phyloP scores from a whole-genome alignment of 495 filamentous ascomycete genomes.

The Hyaloscypha variabilis region DNA sequence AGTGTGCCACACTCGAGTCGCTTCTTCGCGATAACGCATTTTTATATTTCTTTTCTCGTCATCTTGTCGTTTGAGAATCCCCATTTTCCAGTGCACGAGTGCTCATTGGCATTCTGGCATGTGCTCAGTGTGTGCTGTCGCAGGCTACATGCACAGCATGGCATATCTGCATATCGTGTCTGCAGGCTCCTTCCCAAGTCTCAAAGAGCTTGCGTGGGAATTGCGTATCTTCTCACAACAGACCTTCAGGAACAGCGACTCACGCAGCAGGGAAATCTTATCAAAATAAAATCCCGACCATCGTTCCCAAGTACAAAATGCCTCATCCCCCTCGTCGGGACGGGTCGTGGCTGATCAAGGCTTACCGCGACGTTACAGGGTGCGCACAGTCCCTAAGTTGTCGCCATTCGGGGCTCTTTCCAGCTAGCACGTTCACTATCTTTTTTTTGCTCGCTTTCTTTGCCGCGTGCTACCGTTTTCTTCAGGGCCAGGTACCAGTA shows the following conservation, averaged over 20 bases:
- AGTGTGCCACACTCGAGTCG: background rate
- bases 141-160: background rate
- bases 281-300: background rate
- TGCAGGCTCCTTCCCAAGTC: background rate
- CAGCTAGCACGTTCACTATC: background rate
- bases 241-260: background rate
- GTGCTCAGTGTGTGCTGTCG: background rate
- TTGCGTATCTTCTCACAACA: background rate
- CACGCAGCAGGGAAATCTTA: background rate
- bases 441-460: constrained; percentile 14
- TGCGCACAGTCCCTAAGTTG: background rate
- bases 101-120: background rate
- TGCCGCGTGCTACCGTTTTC: background rate
- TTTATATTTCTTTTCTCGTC: constrained; percentile 1
- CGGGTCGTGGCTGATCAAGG: background rate
- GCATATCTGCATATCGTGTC: background rate
- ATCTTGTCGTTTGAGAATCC: background rate
- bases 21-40: background rate
- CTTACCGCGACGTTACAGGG: background rate
- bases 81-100: background rate
- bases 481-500: background rate
- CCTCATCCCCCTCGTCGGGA: background rate
- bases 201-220: background rate
- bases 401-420: background rate
- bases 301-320: background rate